Base-by-base conservation (phyloP, 805 yeast species). In the Hanseniaspora meyeri region DNA sequence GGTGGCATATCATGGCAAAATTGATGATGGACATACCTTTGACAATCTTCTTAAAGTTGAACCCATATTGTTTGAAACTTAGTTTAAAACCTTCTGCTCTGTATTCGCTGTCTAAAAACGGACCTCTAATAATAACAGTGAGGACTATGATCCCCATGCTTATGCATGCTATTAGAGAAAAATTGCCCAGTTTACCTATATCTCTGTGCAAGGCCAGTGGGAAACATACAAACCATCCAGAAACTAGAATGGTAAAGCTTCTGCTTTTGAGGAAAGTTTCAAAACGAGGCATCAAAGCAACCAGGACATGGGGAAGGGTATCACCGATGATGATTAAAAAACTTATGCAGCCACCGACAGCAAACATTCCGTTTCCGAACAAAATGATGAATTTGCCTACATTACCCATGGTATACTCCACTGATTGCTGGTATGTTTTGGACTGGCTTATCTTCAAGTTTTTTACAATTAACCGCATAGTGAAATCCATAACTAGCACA, bases 311-410 rank as follows among this genome's bases (percentile, higher is more conserved):
- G 0, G 97, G 97, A 38, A 91, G 82, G 0, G 96, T 86, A 64
- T 90, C 97, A 20, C 97, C 97, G 36, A 90, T 88, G 61, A 90
- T 91, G 53, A 90, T 90, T 59, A 95, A 86, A 69, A 88, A 91
- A 1, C 96, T 97, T 75, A 88, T 82, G 59, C 88, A 81, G 0
- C 97, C 97, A 29, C 97, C 97, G 64, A 87, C 82, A 1, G 97
- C 97, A 74, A 90, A 90, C 4, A 87, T 72, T 1, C 93, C 89
- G 65, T 90, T 95, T 0, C 95, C 80, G 2, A 84, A 62, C 29
- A 90, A 73, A 34, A 90, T 80, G 8, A 82, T 62, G 3, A 82
- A 66, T 58, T 82, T 80, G 0, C 97, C 97, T 19, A 71, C 59
- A 16, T 72, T 74, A 0, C 97, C 97, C 70, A 81, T 88, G 55